phyloP scores from a whole-genome alignment of 23 red algal species.

The Chondrus crispus region DNA sequence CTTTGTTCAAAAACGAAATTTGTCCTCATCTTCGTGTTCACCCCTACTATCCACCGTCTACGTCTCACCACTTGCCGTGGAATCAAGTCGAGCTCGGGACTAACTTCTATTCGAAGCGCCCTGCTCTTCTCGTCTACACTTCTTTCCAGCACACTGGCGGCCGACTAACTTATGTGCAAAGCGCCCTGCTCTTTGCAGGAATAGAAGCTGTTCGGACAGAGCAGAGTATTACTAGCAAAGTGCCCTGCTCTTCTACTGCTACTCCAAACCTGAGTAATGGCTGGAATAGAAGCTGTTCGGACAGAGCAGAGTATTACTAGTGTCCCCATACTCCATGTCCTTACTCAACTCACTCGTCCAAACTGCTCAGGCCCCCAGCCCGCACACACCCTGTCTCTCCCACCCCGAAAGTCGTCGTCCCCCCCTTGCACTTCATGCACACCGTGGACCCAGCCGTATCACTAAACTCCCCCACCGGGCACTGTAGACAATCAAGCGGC shows the following conservation, averaged over 20 bases:
- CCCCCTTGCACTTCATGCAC: neutral
- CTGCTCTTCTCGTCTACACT: too few relatives aligned
- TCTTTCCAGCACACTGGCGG: neutral
- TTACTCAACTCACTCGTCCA: neutral
- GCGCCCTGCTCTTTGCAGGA: too few relatives aligned
- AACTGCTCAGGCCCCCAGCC: neutral
- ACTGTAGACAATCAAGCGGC: neutral
- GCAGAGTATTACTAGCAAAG: neutral
- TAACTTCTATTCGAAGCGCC: too few relatives aligned
- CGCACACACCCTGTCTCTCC: neutral
- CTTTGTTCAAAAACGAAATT: too few relatives aligned
- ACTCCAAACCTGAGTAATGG: neutral
- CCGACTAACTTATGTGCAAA: too few relatives aligned
- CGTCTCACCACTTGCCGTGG: too few relatives aligned
- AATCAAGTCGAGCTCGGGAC: too few relatives aligned
- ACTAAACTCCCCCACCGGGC: neutral
- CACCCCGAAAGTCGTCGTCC: neutral
- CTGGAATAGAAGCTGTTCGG: neutral
- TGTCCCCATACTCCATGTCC: neutral
- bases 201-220: neutral
- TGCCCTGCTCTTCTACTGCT: too few relatives aligned
- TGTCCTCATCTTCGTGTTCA: too few relatives aligned
- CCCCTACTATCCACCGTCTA: too few relatives aligned
- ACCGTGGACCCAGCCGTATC: neutral
- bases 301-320: neutral